phyloP scores from a whole-genome alignment of 129 eudicot species.

The Flaveria linearis region DNA sequence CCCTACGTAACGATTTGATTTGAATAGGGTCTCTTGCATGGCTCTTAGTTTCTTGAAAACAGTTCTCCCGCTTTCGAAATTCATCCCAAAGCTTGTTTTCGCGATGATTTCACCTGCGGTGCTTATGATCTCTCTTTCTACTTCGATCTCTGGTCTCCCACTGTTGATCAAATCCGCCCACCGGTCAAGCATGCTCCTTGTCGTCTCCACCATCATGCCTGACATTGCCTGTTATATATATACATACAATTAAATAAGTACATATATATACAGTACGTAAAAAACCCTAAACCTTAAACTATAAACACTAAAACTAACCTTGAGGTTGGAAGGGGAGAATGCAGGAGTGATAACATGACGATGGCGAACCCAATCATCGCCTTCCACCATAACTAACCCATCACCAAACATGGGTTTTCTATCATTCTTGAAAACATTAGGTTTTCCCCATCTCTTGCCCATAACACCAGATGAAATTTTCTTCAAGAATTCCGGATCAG shows the following conservation, averaged over 20 bases:
- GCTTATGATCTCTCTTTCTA: slow-evolving; percentile 63
- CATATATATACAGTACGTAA: not conserved
- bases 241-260: not conserved
- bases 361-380: slow-evolving; percentile 90
- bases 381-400: slow-evolving; percentile 89
- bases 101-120: slow-evolving; percentile 88
- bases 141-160: slow-evolving; percentile 65
- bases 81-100: slow-evolving; percentile 76
- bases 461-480: slow-evolving; percentile 60
- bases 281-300: too few relatives aligned
- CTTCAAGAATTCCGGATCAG: slow-evolving; percentile 79
- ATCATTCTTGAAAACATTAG: slow-evolving; percentile 74
- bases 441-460: slow-evolving; percentile 97
- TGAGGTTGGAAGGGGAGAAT: slow-evolving; percentile 75
- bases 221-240: slow-evolving; percentile 62
- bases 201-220: slow-evolving; percentile 77
- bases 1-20: slow-evolving; percentile 72
- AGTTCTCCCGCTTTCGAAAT: slow-evolving; percentile 49
- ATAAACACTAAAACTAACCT: slow-evolving; percentile 38
- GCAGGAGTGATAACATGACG: slow-evolving; percentile 90
- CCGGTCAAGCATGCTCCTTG: slow-evolving; percentile 61
- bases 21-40: slow-evolving; percentile 70
- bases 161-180: slow-evolving; percentile 55
- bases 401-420: slow-evolving; percentile 90
- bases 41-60: slow-evolving; percentile 64